Conservation (phyloP, 169 alveolate genomes). For the Eimeria tenella region DNA sequence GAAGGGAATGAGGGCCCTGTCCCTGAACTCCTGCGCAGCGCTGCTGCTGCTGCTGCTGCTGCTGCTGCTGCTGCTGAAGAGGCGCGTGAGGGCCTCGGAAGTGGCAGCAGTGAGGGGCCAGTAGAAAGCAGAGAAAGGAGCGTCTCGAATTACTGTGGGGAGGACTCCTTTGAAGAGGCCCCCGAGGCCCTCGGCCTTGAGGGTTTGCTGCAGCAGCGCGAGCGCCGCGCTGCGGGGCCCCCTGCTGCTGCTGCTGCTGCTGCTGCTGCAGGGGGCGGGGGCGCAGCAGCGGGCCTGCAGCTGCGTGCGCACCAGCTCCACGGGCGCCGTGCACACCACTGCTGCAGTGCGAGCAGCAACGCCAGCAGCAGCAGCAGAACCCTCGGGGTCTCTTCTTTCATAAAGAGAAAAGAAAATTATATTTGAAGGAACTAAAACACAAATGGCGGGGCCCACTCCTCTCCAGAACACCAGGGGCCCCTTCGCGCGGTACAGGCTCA, state of each 20-base stretch:
- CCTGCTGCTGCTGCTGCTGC: conserved; percentile 37
- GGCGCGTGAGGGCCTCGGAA: neutral
- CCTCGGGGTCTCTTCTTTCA: conserved; percentile 70
- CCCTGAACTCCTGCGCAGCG: neutral
- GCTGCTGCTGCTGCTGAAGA: conserved; percentile 20
- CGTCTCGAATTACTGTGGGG: conserved; percentile 78
- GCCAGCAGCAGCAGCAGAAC: conserved; percentile 76
- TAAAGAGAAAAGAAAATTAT: conserved; percentile 66
- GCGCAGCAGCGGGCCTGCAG: conserved; percentile 72
- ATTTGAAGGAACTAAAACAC: conserved; percentile 68
- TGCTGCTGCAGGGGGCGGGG: neutral
- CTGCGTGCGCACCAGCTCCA: conserved; percentile 72
- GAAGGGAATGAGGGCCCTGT: conserved; percentile 62
- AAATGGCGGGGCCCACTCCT: conserved; percentile 72
- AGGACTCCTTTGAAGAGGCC: conserved; percentile 74
- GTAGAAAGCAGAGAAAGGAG: conserved; percentile 81
- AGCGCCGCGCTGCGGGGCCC: neutral
- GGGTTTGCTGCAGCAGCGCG: neutral
- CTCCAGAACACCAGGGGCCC: conserved; percentile 68
- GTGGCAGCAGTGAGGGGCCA: conserved; percentile 65
- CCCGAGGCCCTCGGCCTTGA: neutral
- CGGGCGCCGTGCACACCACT: conserved; percentile 70
- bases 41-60: conserved; percentile 69
- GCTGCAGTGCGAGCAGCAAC: conserved; percentile 74
- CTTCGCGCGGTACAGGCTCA: conserved; percentile 6